phyloP scores from a whole-genome alignment of 2,329 filamentous ascomycete species.

The Ophiosphaerella herpotricha region DNA sequence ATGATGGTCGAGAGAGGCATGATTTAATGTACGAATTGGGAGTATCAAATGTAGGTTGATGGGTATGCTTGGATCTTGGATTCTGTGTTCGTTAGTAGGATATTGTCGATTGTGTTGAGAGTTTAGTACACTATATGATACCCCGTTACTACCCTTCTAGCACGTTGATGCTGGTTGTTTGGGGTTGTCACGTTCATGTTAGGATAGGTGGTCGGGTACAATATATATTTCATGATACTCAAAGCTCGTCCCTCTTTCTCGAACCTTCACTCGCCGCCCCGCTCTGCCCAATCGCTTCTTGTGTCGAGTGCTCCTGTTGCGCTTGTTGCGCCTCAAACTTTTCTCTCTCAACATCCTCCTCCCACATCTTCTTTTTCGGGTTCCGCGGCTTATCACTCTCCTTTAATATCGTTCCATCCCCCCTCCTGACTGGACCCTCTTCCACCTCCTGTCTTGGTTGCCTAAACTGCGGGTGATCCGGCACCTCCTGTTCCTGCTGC shows the following conservation, averaged over 20 bases:
- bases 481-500: constrained; percentile 19
- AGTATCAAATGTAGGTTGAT: no score
- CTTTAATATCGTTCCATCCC: constrained; percentile 53
- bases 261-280: not conserved
- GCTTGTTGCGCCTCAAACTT: constrained; percentile 30
- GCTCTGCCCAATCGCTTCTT: constrained; percentile 7
- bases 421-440: constrained; percentile 44
- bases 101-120: no score
- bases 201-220: not conserved
- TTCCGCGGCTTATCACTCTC: constrained; percentile 52
- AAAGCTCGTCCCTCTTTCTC: constrained; percentile 32
- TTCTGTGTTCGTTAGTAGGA: no score
- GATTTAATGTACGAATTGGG: no score
- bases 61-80: no score
- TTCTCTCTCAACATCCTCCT: constrained; percentile 50
- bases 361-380: constrained; percentile 67
- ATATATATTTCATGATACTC: constrained; percentile 4
- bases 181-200: no score
- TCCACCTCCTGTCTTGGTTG: constrained; percentile 30
- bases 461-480: constrained; percentile 30
- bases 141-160: no score
- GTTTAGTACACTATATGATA: no score
- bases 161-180: no score
- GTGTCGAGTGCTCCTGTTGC: constrained; percentile 15
- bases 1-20: not conserved